These are phyloP conservation scores for Dillenia suffruticosa DNA, from an alignment of 164 flowering plant species.

Conservation along the genomic window DNA sequence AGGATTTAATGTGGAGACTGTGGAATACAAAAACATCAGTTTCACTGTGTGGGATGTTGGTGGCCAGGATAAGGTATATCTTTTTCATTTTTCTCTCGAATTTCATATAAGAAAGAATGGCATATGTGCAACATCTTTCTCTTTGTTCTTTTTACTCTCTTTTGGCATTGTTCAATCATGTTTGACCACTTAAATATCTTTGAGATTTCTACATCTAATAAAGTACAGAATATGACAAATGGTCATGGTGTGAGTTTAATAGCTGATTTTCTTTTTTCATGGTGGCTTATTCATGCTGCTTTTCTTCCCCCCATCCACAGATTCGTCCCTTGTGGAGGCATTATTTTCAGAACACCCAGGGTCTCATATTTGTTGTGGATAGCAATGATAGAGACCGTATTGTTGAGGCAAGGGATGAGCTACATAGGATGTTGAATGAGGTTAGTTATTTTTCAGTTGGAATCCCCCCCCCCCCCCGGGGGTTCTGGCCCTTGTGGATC, in stretches of 20 bases:
- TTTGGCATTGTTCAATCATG: no score
- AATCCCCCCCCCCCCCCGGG: no score
- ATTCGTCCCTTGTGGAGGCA: conserved; percentile 99
- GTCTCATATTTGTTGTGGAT: conserved; percentile 94
- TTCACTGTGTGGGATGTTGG: conserved; percentile 99
- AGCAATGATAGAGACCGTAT: conserved; percentile 97
- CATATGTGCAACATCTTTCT: neutral
- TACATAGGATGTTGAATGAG: conserved; percentile 98
- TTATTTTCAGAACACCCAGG: conserved; percentile 97
- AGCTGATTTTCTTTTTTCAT: neutral
- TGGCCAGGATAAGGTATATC: conserved; percentile 90
- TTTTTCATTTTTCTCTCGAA: neutral
- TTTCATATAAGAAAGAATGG: neutral
- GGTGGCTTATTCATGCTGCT: neutral
- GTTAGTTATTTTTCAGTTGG: conserved; percentile 20
- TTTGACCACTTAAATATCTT: no score
- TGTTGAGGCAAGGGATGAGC: conserved; percentile 94
- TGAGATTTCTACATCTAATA: no score
- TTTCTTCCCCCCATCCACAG: conserved; percentile 28
- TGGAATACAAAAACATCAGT: conserved; percentile 94
- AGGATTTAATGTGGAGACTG: conserved; percentile 97
- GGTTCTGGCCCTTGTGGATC: no score
- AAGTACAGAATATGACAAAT: no score
- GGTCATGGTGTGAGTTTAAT: no score
- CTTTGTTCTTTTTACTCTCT: no score